Base-by-base conservation (phyloP, 2,329 filamentous ascomycete species). In the Cadophora sp. region DNA sequence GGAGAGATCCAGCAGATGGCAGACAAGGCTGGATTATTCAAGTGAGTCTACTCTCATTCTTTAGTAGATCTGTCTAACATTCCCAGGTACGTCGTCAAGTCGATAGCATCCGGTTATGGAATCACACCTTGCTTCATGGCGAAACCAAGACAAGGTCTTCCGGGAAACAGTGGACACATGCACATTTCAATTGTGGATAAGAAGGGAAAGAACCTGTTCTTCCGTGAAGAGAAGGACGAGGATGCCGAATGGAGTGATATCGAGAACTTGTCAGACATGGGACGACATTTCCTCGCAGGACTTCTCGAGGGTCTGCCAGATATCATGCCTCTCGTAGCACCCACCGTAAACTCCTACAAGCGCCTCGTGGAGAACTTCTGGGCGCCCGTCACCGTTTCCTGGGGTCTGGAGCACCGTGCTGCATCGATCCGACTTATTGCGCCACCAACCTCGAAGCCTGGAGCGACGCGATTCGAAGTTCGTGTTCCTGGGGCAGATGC, bases 101-200 rank as follows among this genome's bases (percentile, higher is more conserved):
- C 93, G 11, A 87, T 97, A 47, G 93, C 92, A 53, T 91, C 89
- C 65, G 91, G 93, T 76, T 92, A 94, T 78, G 93, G 93, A 72
- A 97, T 99, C 76, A 97, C 93, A 0, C 96, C 96, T 0, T 97
- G 93, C 80, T 99, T 99, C 83, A 99, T 99, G 96, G 96, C 96
- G 18, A 99, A 99, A 80, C 96, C 96, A 2, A 89, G 92, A 72
- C 87, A 96, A 74, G 94, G 94, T 0, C 83, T 98, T 0, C 96
- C 96, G 0, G 96, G 96, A 56, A 98, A 98, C 82, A 96, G 91
- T 70, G 96, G 96, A 0, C 96, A 99, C 78, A 95, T 97, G 85
- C 96, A 99, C 79, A 84, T 98, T 69, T 98, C 95, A 0, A 83
- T 99, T 11, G 89, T 95, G 20, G 92, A 95, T 76, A 84, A 86